phyloP scores from a whole-genome alignment of 208 protist genomes.

The Trypanosoma platydactyli region DNA sequence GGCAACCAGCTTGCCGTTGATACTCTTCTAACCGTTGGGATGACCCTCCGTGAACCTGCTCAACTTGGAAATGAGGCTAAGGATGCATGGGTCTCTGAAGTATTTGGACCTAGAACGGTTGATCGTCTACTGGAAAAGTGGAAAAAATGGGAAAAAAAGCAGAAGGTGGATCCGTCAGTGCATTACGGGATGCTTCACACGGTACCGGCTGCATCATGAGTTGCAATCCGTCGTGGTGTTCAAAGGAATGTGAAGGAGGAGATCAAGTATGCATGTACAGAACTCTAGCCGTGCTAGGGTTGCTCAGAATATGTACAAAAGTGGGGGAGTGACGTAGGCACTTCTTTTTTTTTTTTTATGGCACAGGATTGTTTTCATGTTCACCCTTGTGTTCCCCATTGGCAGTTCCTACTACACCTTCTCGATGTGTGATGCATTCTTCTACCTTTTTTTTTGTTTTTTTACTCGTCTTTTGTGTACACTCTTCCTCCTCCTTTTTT shows the following conservation, averaged over 20 bases:
- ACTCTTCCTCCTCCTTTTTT: slow-evolving; percentile 1
- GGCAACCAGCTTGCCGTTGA: slow-evolving; percentile 38
- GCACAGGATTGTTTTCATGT: too few species aligned
- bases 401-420: too few species aligned
- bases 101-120: slow-evolving; percentile 41
- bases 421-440: too few species aligned
- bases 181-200: slow-evolving; percentile 53
- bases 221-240: too few species aligned
- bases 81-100: slow-evolving; percentile 37
- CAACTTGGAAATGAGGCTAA: slow-evolving; percentile 42
- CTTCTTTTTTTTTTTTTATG: too few species aligned
- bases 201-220: slow-evolving; percentile 14
- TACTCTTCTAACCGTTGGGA: slow-evolving; percentile 56
- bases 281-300: too few species aligned
- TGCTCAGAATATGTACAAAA: too few species aligned
- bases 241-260: too few species aligned
- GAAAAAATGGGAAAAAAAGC: slow-evolving; percentile 25
- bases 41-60: slow-evolving; percentile 46
- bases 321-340: too few species aligned
- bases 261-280: too few species aligned
- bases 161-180: slow-evolving; percentile 41
- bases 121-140: slow-evolving; percentile 34
- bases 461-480: background rate
- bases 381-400: too few species aligned
- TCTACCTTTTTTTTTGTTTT: too few species aligned